A percentile compares a stretch with the other conserved stretches of the same genome.
These are phyloP conservation scores for Entamoeba histolytica DNA, from an alignment of 208 protist genomes.

Conservation along the genomic window DNA sequence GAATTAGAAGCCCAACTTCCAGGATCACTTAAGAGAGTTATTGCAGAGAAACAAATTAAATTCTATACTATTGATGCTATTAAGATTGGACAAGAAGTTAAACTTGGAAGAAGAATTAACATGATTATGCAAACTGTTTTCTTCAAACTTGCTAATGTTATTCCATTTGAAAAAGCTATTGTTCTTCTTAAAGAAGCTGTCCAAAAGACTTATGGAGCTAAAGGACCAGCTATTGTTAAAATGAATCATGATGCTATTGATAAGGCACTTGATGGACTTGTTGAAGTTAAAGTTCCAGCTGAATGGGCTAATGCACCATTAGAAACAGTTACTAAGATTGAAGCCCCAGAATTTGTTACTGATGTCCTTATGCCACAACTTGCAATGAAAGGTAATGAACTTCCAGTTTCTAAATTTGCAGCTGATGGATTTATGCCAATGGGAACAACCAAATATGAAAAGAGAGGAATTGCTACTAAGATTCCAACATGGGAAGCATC, in stretches of 20 bases:
- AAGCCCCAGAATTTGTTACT: neutral
- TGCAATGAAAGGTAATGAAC: neutral
- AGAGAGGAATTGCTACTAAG: neutral
- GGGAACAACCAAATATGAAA: neutral
- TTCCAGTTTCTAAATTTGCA: slow-evolving; percentile 11
- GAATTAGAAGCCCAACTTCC: slow-evolving; percentile 34
- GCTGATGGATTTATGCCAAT: neutral
- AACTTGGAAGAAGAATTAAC: slow-evolving; percentile 38
- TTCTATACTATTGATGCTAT: slow-evolving; percentile 39
- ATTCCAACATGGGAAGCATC: slow-evolving; percentile 40
- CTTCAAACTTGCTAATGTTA: slow-evolving; percentile 41
- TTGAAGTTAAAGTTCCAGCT: neutral
- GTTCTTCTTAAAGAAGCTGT: slow-evolving; percentile 36
- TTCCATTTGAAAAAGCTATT: slow-evolving; percentile 34
- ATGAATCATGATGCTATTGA: slow-evolving; percentile 34
- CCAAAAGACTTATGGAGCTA: slow-evolving; percentile 35
- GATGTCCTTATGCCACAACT: neutral
- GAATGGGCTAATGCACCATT: neutral
- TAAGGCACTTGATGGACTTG: neutral
- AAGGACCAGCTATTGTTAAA: slow-evolving; percentile 37
- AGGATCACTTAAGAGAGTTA: slow-evolving; percentile 17
- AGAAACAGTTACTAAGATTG: too few species aligned
- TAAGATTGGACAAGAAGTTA: slow-evolving; percentile 26
- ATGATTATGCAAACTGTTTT: slow-evolving; percentile 51
- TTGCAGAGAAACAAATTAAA: slow-evolving; percentile 31